Percentiles rank a stretch among this genome's conserved stretches.
These are phyloP conservation scores for Backusella tarrabulga DNA, from an alignment of 192 early-diverging fungal species.

Conservation along the genomic window DNA sequence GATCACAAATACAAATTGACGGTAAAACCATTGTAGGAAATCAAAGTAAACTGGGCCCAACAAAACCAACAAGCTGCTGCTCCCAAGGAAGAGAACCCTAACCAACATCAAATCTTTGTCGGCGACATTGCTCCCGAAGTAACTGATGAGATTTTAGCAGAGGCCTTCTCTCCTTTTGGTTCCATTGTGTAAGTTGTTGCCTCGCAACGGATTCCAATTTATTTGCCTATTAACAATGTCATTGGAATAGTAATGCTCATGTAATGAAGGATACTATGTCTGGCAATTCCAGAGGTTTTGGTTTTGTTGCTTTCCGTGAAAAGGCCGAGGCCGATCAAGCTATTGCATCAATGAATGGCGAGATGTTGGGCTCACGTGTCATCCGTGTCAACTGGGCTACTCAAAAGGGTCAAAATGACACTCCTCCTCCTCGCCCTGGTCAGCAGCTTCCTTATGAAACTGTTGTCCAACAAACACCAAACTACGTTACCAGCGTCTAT, in stretches of 20 bases:
- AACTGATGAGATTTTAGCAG: conserved; percentile 74
- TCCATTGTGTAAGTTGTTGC: conserved; percentile 61
- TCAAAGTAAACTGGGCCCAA: conserved; percentile 32
- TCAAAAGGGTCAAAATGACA: conserved; percentile 53
- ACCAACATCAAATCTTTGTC: conserved; percentile 86
- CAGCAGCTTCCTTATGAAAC: conserved; percentile 56
- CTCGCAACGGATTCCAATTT: not conserved
- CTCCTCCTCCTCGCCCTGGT: conserved; percentile 12
- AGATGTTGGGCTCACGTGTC: conserved; percentile 80
- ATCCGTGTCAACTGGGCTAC: conserved; percentile 94
- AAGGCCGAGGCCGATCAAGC: conserved; percentile 84
- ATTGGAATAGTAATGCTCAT: conserved; percentile 66
- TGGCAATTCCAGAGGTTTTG: conserved; percentile 88
- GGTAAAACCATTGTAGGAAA: conserved; percentile 15
- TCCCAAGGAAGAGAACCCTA: conserved; percentile 30
- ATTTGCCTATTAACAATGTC: too few relatives aligned
- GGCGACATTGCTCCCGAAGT: conserved; percentile 89
- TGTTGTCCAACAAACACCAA: conserved; percentile 70
- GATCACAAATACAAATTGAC: not conserved
- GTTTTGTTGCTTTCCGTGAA: conserved; percentile 89
- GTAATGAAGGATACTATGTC: conserved; percentile 91
- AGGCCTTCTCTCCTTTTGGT: conserved; percentile 74
- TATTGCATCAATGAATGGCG: conserved; percentile 82
- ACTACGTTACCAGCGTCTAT: conserved; percentile 86
- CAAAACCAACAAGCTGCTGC: conserved; percentile 10